Percentiles rank a stretch among this genome's conserved stretches.
These are phyloP conservation scores for Cordyceps pruinosa DNA, from an alignment of 2,329 filamentous ascomycete genomes.

Conservation along the genomic window DNA sequence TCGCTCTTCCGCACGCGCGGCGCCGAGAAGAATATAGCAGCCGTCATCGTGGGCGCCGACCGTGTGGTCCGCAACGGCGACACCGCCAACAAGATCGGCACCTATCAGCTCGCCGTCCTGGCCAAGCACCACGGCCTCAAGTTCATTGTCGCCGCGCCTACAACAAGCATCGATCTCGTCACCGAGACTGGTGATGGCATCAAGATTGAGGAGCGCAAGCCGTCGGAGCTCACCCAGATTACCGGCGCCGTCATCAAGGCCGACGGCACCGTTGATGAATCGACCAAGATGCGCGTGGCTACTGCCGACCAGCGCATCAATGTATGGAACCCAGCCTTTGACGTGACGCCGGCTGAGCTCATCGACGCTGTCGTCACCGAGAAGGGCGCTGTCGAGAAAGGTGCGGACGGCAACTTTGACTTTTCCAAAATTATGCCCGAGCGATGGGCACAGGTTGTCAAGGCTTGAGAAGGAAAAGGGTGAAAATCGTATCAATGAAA, in stretches of 20 bases:
- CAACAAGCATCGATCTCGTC: conserved; percentile 83
- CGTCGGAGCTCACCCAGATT: conserved; percentile 76
- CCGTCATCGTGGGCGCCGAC: conserved; percentile 91
- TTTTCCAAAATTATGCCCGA: conserved; percentile 51
- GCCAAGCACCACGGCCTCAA: conserved; percentile 83
- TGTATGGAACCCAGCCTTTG: conserved; percentile 97
- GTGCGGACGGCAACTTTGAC: conserved; percentile 61
- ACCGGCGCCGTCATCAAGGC: conserved; percentile 65
- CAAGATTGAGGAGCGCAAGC: conserved; percentile 80
- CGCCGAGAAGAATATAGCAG: conserved; percentile 61
- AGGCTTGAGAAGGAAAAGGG: neutral
- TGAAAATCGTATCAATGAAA: neutral
- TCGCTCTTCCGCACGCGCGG: conserved; percentile 65
- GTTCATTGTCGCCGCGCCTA: conserved; percentile 90
- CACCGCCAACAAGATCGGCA: conserved; percentile 98
- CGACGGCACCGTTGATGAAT: conserved; percentile 57
- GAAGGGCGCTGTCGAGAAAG: conserved; percentile 77
- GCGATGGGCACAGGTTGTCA: conserved; percentile 37
- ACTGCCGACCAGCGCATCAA: conserved; percentile 71
- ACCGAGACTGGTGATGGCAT: conserved; percentile 75
- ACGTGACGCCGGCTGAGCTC: conserved; percentile 80
- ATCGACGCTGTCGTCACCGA: conserved; percentile 96
- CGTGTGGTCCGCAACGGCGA: conserved; percentile 94
- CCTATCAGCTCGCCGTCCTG: conserved; percentile 85
- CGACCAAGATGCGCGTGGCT: conserved; percentile 62